Base-by-base conservation (phyloP, 2,329 filamentous ascomycete species). In the Fusarium clavum region DNA sequence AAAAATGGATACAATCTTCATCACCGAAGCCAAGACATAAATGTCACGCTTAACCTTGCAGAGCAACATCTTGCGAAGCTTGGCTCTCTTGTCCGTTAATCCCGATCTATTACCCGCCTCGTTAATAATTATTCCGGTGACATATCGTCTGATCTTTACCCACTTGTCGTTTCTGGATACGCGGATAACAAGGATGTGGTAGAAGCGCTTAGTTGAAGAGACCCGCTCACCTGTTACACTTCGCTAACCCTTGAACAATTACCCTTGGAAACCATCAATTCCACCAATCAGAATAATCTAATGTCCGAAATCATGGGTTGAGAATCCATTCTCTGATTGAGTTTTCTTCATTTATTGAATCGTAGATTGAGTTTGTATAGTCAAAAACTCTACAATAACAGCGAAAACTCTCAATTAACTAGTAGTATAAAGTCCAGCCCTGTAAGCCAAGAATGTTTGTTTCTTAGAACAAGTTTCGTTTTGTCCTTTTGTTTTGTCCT, bases 181-280 rank as follows among this genome's bases (percentile, higher is more conserved):
- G 49, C 32, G 32, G 25, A 43, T 25, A 38, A 34, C 25, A 51
- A 24, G 12, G 22, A 32, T 9, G 16, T 14, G 11, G 29, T 24
- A 5, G 18, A 4, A 52, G 44, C 59, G 44, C 46, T 52, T 38
- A 57, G 43, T 20, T 25, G 4, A 30, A 22, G 16, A 52, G 64
- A 52, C 66, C 72, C 72, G 72, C 70, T 54, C 66, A 74, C 72
- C 72, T 74, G 72, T 71, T 67, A 74, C 72, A 73, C 12, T 18
- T 29, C 34, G 49, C 32, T 43, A 49, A 48, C 41, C 30, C 51
- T 27, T 32, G 30, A 18, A 51, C 27, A 54, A 63, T 29, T 45
- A 70, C 54, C 70, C 72, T 57, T 72, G 69, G 46, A 44, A 45
- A 32, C 11, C n/a, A 62, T 34, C n/a, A 49, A 40, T 67, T 74